Base-by-base conservation (phyloP, 225 moss, liverwort and hornwort genomes). In the Physcomitrellopsis africana region DNA sequence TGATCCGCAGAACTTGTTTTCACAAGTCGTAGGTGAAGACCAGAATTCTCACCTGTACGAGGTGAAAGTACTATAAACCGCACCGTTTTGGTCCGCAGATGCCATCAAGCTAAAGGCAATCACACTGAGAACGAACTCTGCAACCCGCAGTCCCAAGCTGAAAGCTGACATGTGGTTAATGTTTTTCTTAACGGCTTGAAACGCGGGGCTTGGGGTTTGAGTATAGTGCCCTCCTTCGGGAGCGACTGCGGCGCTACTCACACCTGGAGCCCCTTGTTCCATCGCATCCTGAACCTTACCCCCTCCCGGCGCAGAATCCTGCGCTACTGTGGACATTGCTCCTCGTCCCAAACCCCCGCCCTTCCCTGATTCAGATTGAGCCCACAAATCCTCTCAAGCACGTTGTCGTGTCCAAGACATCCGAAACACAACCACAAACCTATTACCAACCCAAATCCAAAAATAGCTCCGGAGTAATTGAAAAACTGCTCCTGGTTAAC, bases 101-200 rank as follows among this genome's bases (percentile, higher is more conserved):
- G 87, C 84, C 87, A 87, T 87, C 51, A 82, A 77, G 61, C 77
- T 75, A 4, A 87, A 87, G 0, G 80, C 87, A 18, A 87, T 80
- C 49, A 87, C 70, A 47, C 84, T 84, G 54, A 87, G 72, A 6
- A 84, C 65, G 24, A 87, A 68, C 56, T 76, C 72, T 23, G 75
- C 37, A 29, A 87, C 57, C 46, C 87, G 84, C 54, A 87, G 74
- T 16, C 64, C 87, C 75, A 87, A 69, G 57, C 65, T 87, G n/a
- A 84, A 54, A 1, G 84, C 82, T 23, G 71, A 84, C 47, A 84
- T 72, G 60, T 77, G 82, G 72, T 77, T 84, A 0, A 82, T 77
- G 61, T 87, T 84, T 51, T 72, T 72, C 87, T 80, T 84, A 64
- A 80, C 82, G 2, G 87, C 84, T 48, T 59, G 77, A 55, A 87